A percentile compares a stretch with the other conserved stretches of the same genome.
Evolutionary conservation across 768 basidiomycete genomes (phyloP).

Genomic region (Chalciporus pseudorubinellus): DNA sequence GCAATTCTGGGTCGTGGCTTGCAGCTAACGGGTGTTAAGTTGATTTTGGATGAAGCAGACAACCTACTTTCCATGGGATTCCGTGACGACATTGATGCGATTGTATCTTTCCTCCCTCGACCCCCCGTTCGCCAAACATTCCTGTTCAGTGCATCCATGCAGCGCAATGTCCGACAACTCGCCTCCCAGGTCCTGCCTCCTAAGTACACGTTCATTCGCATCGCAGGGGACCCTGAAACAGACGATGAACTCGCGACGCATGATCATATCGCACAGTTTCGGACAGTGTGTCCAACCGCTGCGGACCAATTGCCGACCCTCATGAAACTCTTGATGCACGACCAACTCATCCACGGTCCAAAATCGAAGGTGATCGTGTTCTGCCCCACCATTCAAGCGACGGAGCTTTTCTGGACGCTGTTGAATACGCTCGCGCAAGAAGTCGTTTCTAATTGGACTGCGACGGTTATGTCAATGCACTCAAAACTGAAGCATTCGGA

Average conservation of each 20-base stretch:
- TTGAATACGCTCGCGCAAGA: slow-evolving; percentile 46
- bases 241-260: slow-evolving; percentile 48
- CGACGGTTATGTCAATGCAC: slow-evolving; percentile 77
- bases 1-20: neutral
- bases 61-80: slow-evolving; percentile 92
- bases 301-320: slow-evolving; percentile 76
- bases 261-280: slow-evolving; percentile 76
- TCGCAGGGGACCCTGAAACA: slow-evolving; percentile 27
- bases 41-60: slow-evolving; percentile 92
- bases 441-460: slow-evolving; percentile 52
- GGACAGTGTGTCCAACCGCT: slow-evolving; percentile 67
- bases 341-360: slow-evolving; percentile 70
- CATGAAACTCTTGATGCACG: slow-evolving; percentile 78
- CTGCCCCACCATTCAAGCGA: slow-evolving; percentile 81
- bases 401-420: slow-evolving; percentile 68
- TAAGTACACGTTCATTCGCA: slow-evolving; percentile 67
- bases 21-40: slow-evolving; percentile 40
- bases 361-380: slow-evolving; percentile 80
- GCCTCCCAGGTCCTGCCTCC: slow-evolving; percentile 56
- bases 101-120: slow-evolving; percentile 59
- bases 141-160: slow-evolving; percentile 88
- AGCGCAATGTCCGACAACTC: slow-evolving; percentile 66
- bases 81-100: slow-evolving; percentile 78
- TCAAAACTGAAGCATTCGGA: slow-evolving; percentile 50
- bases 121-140: slow-evolving; percentile 79